These are phyloP conservation scores for Penicillium nucicola DNA, from an alignment of 495 filamentous ascomycete genomes.

Conservation along the genomic window DNA sequence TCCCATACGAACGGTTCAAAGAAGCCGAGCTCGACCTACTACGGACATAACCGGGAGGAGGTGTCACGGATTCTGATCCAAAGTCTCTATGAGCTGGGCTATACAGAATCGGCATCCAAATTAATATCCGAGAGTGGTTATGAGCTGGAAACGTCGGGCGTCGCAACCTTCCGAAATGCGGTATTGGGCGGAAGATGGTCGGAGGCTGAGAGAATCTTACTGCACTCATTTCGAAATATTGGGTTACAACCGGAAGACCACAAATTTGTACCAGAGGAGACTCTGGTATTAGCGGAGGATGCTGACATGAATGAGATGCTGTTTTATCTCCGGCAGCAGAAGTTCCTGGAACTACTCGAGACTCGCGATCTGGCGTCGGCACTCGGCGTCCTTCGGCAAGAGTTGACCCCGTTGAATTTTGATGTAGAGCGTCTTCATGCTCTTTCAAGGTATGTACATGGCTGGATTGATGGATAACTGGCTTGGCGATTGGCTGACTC, in stretches of 20 bases:
- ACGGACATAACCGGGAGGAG: slow-evolving; percentile 89
- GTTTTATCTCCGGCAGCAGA: slow-evolving; percentile 87
- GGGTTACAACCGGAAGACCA: slow-evolving; percentile 11
- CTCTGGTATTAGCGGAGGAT: slow-evolving; percentile 50
- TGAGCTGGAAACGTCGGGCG: slow-evolving; percentile 79
- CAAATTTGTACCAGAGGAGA: slow-evolving; percentile 27
- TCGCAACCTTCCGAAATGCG: slow-evolving; percentile 78
- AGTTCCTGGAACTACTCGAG: slow-evolving; percentile 90
- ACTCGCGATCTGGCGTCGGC: slow-evolving; percentile 67
- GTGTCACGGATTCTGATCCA: slow-evolving; percentile 92
- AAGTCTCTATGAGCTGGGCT: slow-evolving; percentile 82
- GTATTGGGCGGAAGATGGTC: slow-evolving; percentile 80
- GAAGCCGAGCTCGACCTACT: slow-evolving; percentile 50
- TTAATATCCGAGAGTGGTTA: slow-evolving; percentile 82
- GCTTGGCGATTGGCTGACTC: slow-evolving; percentile 3
- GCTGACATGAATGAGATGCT: slow-evolving; percentile 61
- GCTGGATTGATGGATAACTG: neutral
- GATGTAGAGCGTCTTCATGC: slow-evolving; percentile 73
- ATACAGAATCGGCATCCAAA: slow-evolving; percentile 67
- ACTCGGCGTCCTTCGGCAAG: slow-evolving; percentile 74
- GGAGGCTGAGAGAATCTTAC: slow-evolving; percentile 78
- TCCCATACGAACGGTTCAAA: slow-evolving; percentile 46
- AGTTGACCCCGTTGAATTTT: slow-evolving; percentile 83
- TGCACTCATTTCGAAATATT: slow-evolving; percentile 45
- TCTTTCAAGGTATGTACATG: slow-evolving; percentile 65